Evolutionary conservation across 1,284 basidiomycete species (phyloP), one percentile per base, ranked within the genome.

Genomic region (Rhodotorula sp.): DNA sequence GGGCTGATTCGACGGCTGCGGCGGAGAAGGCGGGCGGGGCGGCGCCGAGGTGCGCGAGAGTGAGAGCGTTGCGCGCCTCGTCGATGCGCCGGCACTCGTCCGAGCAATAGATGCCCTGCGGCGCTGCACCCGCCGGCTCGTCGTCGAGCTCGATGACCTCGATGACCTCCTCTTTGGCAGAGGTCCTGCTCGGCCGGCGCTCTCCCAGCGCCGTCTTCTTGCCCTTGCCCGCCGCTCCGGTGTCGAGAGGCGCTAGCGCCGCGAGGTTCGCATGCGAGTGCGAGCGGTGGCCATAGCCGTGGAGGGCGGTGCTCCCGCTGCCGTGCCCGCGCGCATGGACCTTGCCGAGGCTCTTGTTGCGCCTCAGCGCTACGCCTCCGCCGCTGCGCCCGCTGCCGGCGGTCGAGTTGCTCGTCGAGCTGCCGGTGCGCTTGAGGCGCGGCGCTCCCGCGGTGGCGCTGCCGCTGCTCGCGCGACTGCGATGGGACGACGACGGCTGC

Each of bases 61-160:
- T 27, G 51, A 71, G 62, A 6, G 44, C 44, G 50, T 67, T 71
- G 19, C 66, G 41, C 22, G 62, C 66, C 54, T 67, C 66, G 62
- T 71, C 70, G 36, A 71, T 54, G 19, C 36, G 41, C 5, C 62
- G 57, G 54, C 70, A 71, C 54, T 71, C 70, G 8, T 64, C 70
- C 29, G 66, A 67, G 66, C 70, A 71, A 59, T 71, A 71, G 41
- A 71, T 46, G 25, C 65, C 65, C 32, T 41, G 27, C 21, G 25
- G 29, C 19, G 37, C 44, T 1, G 27, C 44, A 1, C 10, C 46
- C 6, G n/a, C 55, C 4, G 2, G 37, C 10, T 21, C 57, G 39
- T 25, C 50, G 39, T 55, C 41, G 32, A 29, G 29, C 55, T 50
- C 64, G 41, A 66, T 53, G 13, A 61, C 25, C 53, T 67, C 65